These are phyloP conservation scores for Liriodendron chinense DNA, from an alignment of 164 flowering plant species.

Conservation along the genomic window DNA sequence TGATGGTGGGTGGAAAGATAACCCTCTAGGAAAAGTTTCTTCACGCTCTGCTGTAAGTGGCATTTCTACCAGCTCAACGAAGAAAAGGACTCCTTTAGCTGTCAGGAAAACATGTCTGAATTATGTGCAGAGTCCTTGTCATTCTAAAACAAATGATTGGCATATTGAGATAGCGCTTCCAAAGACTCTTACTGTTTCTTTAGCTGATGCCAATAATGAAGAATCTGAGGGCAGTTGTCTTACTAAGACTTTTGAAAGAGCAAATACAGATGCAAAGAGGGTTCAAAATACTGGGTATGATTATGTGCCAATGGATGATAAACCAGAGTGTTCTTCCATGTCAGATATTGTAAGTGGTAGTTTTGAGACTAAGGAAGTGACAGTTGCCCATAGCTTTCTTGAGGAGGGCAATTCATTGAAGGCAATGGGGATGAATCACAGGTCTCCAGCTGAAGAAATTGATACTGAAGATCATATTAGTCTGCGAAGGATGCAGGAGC, in stretches of 20 bases:
- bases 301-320: constrained; percentile 50
- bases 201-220: constrained; percentile 38
- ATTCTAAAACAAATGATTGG: constrained; percentile 58
- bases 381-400: constrained; percentile 30
- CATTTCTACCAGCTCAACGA: constrained; percentile 18
- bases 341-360: constrained; percentile 42
- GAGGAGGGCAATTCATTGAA: constrained; percentile 30
- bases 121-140: constrained; percentile 27
- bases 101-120: constrained; percentile 39
- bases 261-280: constrained; percentile 28
- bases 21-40: constrained; percentile 26
- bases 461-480: constrained; percentile 29
- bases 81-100: constrained; percentile 47
- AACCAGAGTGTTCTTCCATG: constrained; percentile 55
- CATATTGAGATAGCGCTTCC: constrained; percentile 66
- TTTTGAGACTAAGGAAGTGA: constrained; percentile 40
- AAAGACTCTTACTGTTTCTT: constrained; percentile 27
- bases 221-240: constrained; percentile 71
- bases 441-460: constrained; percentile 39
- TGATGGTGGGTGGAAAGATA: constrained; percentile 48
- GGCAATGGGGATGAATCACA: constrained; percentile 26
- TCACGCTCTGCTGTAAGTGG: constrained; percentile 6
- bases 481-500: constrained; percentile 36
- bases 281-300: constrained; percentile 37
- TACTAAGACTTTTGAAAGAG: constrained; percentile 45